A percentile compares a stretch with the other conserved stretches of the same genome.
Conservation (phyloP, 2,329 filamentous ascomycete genomes). For the Arthrobotrys musiformis region DNA sequence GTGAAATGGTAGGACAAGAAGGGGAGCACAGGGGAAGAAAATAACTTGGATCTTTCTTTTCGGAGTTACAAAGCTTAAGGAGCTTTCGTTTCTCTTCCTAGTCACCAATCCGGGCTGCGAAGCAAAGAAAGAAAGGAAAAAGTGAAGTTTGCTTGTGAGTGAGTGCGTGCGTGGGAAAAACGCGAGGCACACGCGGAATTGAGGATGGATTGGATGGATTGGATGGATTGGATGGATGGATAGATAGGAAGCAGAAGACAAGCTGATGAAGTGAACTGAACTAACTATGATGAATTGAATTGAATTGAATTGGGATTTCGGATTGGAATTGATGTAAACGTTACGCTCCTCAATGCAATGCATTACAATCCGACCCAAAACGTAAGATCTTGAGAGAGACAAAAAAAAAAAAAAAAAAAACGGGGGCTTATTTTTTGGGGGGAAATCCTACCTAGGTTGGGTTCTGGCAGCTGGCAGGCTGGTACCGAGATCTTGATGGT, state of each 20-base stretch:
- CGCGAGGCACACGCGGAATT: constrained; percentile 38
- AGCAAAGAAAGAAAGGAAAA: background rate
- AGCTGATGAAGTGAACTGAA: background rate
- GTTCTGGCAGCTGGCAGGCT: too few relatives aligned
- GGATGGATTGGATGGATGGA: background rate
- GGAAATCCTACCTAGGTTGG: constrained; percentile 10
- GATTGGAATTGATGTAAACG: too few relatives aligned
- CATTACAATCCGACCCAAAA: background rate
- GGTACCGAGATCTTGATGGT: constrained; percentile 52
- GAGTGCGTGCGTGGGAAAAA: background rate
- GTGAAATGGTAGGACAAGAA: constrained; percentile 52
- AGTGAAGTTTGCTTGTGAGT: background rate
- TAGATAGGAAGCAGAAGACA: background rate
- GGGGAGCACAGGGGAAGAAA: background rate
- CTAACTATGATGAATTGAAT: constrained; percentile 5
- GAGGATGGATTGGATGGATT: background rate
- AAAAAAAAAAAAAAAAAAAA: constrained; percentile 37
- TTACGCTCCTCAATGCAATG: too few relatives aligned
- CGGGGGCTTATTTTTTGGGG: constrained; percentile 26
- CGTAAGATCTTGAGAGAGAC: constrained; percentile 19
- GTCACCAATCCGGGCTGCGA: background rate
- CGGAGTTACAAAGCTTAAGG: constrained; percentile 33
- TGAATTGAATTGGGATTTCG: constrained; percentile 4
- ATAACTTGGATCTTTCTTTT: constrained; percentile 7
- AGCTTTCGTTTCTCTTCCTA: constrained; percentile 4